Evolutionary conservation across 768 basidiomycete species (phyloP), one percentile per base, ranked within the genome.

Genomic region (Tricholoma saponaceum): DNA sequence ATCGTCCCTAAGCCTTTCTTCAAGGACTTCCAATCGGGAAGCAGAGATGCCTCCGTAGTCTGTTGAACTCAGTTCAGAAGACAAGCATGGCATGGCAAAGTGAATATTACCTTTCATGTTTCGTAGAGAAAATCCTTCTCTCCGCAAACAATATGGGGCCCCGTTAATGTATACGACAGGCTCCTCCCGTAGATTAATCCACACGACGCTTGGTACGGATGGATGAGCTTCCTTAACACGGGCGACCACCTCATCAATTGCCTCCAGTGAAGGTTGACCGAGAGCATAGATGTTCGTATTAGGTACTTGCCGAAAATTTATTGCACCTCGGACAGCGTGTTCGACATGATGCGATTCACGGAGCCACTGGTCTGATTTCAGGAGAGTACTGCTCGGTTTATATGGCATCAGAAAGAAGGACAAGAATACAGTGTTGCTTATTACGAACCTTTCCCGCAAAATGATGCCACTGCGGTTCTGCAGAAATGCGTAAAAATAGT

Each of bases 31-130:
- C 49, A 98, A 73, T 12, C 97, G 83, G 25, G 87, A 85, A 3
- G 92, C 84, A 0, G 95, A 96, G 52, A 99, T 98, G 3, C 97
- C 97, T 46, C 93, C 91, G 72, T 95, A 98, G 71, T 97, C 95
- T 91, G 37, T 9, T 44, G 13, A 26, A 44, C 16, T 51, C n/a
- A 52, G 41, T 9, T 41, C 35, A 54, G 14, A 20, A 47, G 30
- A 50, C 53, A 30, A 32, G 3, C n/a, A 54, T 6, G 2, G 16
- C 16, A 37, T 30, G 16, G 28, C n/a, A 30, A 30, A 28, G 3
- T 50, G 9, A 50, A 18, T 10, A 16, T 7, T 18, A 89, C 86
- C 90, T 79, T 95, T 97, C 87, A 98, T 93, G 67, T 99, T 98
- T 44, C 97, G 79, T 28, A 99, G 72, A 12, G 91, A 90, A 63